Conservation (phyloP, 352 stramenopile genomes). For the Pythium aquatile region DNA sequence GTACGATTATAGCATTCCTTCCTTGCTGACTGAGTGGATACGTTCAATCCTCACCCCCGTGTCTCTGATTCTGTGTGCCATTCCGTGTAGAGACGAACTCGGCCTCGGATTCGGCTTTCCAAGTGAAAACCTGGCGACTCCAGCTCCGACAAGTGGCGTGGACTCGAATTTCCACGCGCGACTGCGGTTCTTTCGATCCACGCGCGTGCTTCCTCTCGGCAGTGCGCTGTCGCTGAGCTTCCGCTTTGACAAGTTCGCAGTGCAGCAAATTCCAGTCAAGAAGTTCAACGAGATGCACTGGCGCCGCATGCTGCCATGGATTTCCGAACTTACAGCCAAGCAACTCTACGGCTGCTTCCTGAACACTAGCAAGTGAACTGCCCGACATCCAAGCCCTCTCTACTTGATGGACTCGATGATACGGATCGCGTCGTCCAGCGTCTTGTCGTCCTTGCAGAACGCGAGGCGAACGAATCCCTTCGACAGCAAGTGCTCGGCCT, state of each 20-base stretch:
- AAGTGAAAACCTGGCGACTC: constrained; percentile 1
- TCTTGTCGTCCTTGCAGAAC: constrained; percentile 97
- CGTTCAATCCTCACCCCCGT: no score
- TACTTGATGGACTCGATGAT: constrained; percentile 46
- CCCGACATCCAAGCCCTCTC: neutral
- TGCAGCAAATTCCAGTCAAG: constrained; percentile 56
- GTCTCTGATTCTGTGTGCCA: neutral
- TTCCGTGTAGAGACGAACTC: neutral
- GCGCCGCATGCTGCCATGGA: constrained; percentile 82
- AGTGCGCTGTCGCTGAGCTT: constrained; percentile 74
- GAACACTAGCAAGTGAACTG: constrained; percentile 19
- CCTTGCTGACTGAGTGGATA: neutral
- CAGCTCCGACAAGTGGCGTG: constrained; percentile 18
- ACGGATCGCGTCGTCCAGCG: constrained; percentile 81
- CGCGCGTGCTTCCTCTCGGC: constrained; percentile 49
- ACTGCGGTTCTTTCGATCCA: constrained; percentile 57
- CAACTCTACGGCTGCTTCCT: constrained; percentile 48
- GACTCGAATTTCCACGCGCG: constrained; percentile 54
- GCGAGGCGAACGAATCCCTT: constrained; percentile 88
- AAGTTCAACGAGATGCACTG: constrained; percentile 88
- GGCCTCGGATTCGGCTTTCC: neutral
- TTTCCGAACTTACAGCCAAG: constrained; percentile 54
- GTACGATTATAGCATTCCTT: neutral
- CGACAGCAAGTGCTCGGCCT: constrained; percentile 75
- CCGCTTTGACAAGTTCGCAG: constrained; percentile 68